Conservation (phyloP, 179 eudicot species). For the Drosera spatulata region DNA sequence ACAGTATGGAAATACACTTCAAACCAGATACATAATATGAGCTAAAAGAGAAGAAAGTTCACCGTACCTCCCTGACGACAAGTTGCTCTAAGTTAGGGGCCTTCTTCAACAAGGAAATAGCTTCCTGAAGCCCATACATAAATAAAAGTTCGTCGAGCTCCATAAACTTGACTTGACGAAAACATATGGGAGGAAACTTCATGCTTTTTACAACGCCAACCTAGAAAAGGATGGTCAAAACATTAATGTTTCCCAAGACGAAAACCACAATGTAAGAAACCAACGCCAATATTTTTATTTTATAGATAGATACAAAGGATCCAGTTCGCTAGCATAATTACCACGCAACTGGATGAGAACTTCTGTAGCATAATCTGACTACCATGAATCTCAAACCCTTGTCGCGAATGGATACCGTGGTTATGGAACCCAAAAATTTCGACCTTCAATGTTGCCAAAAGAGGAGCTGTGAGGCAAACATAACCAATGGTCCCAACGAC, state of each 20-base stretch:
- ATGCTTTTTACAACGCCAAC: not conserved
- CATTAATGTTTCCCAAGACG: too few species aligned
- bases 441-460: not conserved
- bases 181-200: not conserved
- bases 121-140: not conserved
- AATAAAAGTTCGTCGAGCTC: not conserved
- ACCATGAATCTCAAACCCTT: too few species aligned
- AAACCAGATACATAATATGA: too few species aligned
- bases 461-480: not conserved
- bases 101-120: not conserved
- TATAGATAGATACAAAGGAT: too few species aligned
- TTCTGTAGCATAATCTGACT: too few species aligned
- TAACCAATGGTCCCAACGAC: not conserved
- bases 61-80: not conserved
- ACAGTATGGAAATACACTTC: too few species aligned
- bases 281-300: too few species aligned
- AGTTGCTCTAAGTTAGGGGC: not conserved
- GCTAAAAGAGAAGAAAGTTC: too few species aligned
- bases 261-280: too few species aligned
- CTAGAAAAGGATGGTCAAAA: not conserved
- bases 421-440: not conserved
- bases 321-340: too few species aligned
- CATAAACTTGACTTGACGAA: not conserved
- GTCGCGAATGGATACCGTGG: not conserved
- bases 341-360: too few species aligned